Percentiles rank a stretch among this genome's conserved stretches.
Evolutionary conservation across 1,284 basidiomycete species (phyloP).

Genomic region (Ustilago vetiveriae): DNA sequence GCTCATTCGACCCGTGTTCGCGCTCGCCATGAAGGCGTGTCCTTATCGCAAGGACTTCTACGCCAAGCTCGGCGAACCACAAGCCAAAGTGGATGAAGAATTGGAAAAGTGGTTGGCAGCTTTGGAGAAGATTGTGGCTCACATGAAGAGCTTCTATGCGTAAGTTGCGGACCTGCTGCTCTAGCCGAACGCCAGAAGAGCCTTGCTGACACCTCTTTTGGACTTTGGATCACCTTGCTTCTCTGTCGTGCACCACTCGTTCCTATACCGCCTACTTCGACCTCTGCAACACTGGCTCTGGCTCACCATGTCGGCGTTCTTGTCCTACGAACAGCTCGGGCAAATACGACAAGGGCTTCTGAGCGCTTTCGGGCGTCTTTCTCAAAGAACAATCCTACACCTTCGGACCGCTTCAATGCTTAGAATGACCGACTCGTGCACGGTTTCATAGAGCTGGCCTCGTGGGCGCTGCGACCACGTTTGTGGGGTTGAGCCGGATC

Average conservation of each 20-base stretch:
- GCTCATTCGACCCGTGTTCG: conserved; percentile 83
- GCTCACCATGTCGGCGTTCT: background rate
- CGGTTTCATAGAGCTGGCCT: no score
- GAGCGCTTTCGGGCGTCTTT: conserved; percentile 2
- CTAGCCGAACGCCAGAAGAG: background rate
- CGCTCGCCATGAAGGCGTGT: conserved; percentile 96
- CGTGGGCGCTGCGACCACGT: no score
- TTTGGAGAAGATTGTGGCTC: conserved; percentile 76
- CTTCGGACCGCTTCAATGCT: no score
- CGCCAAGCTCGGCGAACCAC: conserved; percentile 80
- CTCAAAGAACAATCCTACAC: conserved; percentile 9
- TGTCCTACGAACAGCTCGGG: conserved; percentile 25
- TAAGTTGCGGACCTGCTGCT: conserved; percentile 22
- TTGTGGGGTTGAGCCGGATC: no score
- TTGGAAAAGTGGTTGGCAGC: conserved; percentile 82
- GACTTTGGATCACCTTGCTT: no score
- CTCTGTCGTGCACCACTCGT: background rate
- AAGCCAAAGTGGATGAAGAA: conserved; percentile 76
- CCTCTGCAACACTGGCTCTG: background rate
- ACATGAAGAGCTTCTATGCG: conserved; percentile 76
- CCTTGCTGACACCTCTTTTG: conserved; percentile 11
- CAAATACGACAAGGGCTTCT: conserved; percentile 60
- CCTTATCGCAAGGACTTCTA: conserved; percentile 91
- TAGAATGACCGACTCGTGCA: no score
- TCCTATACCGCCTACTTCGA: background rate